Evolutionary conservation across 1,284 basidiomycete genomes (phyloP), one percentile per base, ranked within the genome.

Genomic region (Ustilago shanxiensis): DNA sequence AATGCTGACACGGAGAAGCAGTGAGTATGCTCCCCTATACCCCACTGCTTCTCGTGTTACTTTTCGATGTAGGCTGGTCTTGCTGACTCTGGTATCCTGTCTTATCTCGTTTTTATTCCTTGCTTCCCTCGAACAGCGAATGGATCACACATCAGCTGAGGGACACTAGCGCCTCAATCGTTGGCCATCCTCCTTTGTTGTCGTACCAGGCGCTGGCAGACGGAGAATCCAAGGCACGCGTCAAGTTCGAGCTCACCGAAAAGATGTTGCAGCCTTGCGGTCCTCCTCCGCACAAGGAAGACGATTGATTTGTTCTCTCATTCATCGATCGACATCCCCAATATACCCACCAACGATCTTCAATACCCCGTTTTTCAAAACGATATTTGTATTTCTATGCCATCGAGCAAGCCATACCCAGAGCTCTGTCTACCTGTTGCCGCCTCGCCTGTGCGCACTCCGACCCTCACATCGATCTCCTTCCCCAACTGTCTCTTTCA

Each of bases 211-310:
- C 95, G 0, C 91, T 98, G 79, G 95, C 95, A 18, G 96, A 99
- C 74, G 95, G 95, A 13, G 94, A 98, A 87, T 90, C 92, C 47
- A 91, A 92, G 69, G 95, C 93, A 2, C 89, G 96, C 59, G 89
- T 92, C n/a, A 94, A 91, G 84, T 98, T 98, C 86, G 96, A 99
- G 88, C 60, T 66, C 47, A 71, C 71, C 58, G 71, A 78, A 95
- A 91, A 92, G 72, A 98, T 98, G 95, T 89, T 99, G 47, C 95
- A 98, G 86, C 96, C 96, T n/a, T 98, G 95, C 83, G 96, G 95
- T 0, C 94, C 94, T 45, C 95, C 96, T 24, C 96, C 95, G 2
- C 90, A 90, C 52, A 96, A 95, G 87, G 93, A 95, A 75, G 95
- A 98, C 68, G 93, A 94, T 37, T 75, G 52, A 66, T 3, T 11